phyloP scores from a whole-genome alignment of 208 protist genomes.

The Trypanosoma boissoni region DNA sequence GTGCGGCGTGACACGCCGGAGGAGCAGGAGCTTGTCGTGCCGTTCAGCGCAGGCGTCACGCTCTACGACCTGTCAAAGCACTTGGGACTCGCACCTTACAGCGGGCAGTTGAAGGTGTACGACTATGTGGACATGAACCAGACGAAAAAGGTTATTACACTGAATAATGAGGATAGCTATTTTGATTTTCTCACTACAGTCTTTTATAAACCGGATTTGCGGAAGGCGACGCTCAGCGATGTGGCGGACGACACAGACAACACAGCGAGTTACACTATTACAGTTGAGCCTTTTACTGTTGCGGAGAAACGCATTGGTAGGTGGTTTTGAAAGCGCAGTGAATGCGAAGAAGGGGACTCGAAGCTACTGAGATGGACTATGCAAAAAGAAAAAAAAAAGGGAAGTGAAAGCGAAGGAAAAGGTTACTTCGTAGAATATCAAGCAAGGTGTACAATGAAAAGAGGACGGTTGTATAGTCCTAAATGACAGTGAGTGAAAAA shows the following conservation, averaged over 20 bases:
- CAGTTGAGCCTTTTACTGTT: constrained; percentile 69
- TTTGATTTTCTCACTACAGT: constrained; percentile 78
- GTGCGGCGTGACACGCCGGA: constrained; percentile 55
- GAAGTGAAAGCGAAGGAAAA: too few species aligned
- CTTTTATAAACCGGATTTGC: constrained; percentile 75
- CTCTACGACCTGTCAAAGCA: constrained; percentile 75
- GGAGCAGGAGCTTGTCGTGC: constrained; percentile 41
- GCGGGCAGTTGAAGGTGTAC: constrained; percentile 84
- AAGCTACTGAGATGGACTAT: background rate
- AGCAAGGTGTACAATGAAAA: too few species aligned
- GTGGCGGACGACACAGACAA: constrained; percentile 68
- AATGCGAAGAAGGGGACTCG: background rate
- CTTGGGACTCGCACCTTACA: constrained; percentile 62
- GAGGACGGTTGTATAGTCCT: too few species aligned
- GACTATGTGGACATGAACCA: constrained; percentile 63
- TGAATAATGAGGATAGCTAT: constrained; percentile 74
- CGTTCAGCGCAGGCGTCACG: constrained; percentile 61
- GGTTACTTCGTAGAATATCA: too few species aligned
- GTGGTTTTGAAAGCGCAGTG: constrained; percentile 57
- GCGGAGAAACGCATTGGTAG: constrained; percentile 57
- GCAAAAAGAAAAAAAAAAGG: constrained; percentile 7
- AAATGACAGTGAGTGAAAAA: too few species aligned
- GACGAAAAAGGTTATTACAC: constrained; percentile 54
- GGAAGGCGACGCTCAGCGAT: constrained; percentile 52
- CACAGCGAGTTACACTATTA: constrained; percentile 79